These are phyloP conservation scores for Cucurbita argyrosperma DNA, from an alignment of 306 rosid species.

Conservation along the genomic window DNA sequence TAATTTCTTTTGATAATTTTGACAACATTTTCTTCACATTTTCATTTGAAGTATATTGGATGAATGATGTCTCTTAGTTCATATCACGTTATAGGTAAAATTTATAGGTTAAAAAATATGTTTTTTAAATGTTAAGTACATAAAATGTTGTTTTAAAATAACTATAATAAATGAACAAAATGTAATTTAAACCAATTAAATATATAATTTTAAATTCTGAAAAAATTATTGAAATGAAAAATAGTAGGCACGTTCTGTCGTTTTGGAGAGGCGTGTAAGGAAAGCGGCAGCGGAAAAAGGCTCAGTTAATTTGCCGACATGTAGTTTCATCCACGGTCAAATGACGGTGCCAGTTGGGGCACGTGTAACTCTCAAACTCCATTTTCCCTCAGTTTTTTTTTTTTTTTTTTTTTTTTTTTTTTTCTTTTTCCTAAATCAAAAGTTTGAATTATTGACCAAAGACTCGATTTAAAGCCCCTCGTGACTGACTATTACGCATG, in stretches of 20 bases:
- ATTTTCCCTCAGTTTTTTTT: background rate
- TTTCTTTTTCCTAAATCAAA: background rate
- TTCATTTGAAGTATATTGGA: too few relatives aligned
- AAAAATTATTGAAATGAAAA: background rate
- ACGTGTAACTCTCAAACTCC: slow-evolving; percentile 31
- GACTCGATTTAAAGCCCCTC: background rate
- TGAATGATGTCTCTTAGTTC: too few relatives aligned
- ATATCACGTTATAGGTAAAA: too few relatives aligned
- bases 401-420: background rate
- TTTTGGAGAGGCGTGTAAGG: background rate
- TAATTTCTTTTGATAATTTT: too few relatives aligned
- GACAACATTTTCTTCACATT: too few relatives aligned
- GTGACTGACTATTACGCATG: background rate
- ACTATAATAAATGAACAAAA: too few relatives aligned
- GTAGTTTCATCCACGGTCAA: slow-evolving; percentile 50
- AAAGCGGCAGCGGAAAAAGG: background rate
- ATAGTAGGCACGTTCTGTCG: background rate
- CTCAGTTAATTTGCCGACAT: background rate
- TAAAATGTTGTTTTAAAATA: too few relatives aligned
- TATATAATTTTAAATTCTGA: too few relatives aligned
- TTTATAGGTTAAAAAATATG: too few relatives aligned
- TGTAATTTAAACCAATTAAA: too few relatives aligned
- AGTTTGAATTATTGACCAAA: slow-evolving; percentile 44
- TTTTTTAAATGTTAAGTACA: too few relatives aligned
- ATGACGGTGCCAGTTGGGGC: slow-evolving; percentile 49